phyloP scores from a whole-genome alignment of 2,329 filamentous ascomycete genomes.

The Colletotrichum sojae region DNA sequence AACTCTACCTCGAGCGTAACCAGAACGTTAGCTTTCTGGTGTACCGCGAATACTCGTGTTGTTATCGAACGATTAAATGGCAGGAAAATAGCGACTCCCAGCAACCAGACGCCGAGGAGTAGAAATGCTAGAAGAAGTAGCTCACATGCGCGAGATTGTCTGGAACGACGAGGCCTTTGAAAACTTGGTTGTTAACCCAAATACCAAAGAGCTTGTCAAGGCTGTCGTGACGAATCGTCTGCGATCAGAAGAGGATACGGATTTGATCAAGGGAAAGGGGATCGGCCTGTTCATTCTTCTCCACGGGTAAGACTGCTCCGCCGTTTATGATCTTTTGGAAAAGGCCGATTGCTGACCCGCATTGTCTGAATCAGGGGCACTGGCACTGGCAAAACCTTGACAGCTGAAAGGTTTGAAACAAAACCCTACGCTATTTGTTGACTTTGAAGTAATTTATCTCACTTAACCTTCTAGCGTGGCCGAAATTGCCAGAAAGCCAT shows the following conservation, averaged over 20 bases:
- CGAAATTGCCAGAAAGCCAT: slow-evolving; percentile 51
- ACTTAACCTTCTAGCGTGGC: no score
- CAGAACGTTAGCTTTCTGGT: not conserved
- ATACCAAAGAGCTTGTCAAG: slow-evolving; percentile 48
- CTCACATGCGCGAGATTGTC: not conserved
- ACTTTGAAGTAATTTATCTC: no score
- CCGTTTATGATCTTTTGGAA: not conserved
- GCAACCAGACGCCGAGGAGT: no score
- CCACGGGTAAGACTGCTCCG: slow-evolving; percentile 44
- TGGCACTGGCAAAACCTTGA: slow-evolving; percentile 55
- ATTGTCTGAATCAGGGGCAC: slow-evolving; percentile 41
- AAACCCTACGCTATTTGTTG: no score
- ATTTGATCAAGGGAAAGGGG: slow-evolving; percentile 52
- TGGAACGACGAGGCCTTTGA: slow-evolving; percentile 44
- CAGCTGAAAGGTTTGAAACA: slow-evolving; percentile 52
- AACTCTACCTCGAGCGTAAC: slow-evolving; percentile 9
- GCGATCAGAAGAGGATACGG: slow-evolving; percentile 41
- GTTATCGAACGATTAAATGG: not conserved
- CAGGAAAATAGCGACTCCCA: not conserved
- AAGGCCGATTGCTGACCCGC: not conserved
- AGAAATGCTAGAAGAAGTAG: not conserved
- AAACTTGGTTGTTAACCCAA: slow-evolving; percentile 32
- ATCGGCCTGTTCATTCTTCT: slow-evolving; percentile 53
- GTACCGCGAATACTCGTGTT: not conserved
- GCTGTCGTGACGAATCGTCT: slow-evolving; percentile 45